Percentiles rank a stretch among this genome's conserved stretches.
phyloP scores from a whole-genome alignment of 2,329 filamentous ascomycete species.

The Epichloe uncinata region DNA sequence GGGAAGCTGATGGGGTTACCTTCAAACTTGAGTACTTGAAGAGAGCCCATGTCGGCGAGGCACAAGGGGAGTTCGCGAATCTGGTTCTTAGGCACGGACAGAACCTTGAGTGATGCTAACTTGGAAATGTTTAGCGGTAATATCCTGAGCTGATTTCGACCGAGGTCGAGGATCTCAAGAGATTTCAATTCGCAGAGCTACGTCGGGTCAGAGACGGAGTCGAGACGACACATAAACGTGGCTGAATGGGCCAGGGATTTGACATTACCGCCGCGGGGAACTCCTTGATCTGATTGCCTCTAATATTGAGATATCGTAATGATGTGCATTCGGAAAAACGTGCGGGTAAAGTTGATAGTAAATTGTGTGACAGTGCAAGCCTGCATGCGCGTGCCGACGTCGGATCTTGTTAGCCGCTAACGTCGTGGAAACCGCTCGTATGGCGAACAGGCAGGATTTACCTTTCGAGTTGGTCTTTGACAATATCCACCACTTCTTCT shows the following conservation, averaged over 20 bases:
- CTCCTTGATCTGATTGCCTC: constrained; percentile 59
- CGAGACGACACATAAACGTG: constrained; percentile 1
- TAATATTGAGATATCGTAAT: constrained; percentile 66
- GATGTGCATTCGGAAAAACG: constrained; percentile 66
- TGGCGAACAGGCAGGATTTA: constrained; percentile 18
- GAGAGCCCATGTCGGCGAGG: constrained; percentile 76
- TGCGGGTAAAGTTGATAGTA: constrained; percentile 52
- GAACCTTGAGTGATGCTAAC: constrained; percentile 73
- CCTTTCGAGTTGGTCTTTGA: constrained; percentile 62
- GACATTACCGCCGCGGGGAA: constrained; percentile 41
- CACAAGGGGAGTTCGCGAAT: constrained; percentile 75
- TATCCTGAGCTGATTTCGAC: constrained; percentile 67
- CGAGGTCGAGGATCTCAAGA: constrained; percentile 85
- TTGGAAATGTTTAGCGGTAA: constrained; percentile 70
- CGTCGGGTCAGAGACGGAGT: constrained; percentile 11
- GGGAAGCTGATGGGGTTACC: constrained; percentile 79
- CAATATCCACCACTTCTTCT: constrained; percentile 61
- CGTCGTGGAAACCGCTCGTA: neutral
- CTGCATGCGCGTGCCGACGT: constrained; percentile 25
- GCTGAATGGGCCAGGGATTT: constrained; percentile 3
- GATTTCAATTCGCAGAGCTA: constrained; percentile 77
- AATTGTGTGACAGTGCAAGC: constrained; percentile 71
- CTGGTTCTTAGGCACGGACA: constrained; percentile 76
- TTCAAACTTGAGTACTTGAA: constrained; percentile 81
- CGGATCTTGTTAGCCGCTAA: neutral